Evolutionary conservation across 495 filamentous ascomycete species (phyloP).

Genomic region (Cercophora samala): DNA sequence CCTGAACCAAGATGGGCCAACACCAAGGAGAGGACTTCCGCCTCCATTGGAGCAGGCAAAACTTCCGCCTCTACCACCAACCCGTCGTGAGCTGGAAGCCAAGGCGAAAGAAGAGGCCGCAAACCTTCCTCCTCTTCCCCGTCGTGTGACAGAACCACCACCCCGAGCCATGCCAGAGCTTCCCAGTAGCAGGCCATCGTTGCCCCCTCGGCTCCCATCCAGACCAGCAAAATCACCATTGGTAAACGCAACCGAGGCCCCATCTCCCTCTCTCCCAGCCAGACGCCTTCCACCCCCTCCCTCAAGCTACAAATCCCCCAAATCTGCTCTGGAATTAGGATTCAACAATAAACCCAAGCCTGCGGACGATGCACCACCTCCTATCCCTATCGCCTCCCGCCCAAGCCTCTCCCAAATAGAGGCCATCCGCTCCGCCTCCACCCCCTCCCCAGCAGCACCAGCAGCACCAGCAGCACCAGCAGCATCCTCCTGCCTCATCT

Average conservation of each 20-base stretch:
- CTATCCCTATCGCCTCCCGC: conserved; percentile 46
- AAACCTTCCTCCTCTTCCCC: conserved; percentile 23
- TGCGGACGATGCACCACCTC: conserved; percentile 38
- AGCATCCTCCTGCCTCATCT: conserved; percentile 59
- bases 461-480: conserved; percentile 23
- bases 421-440: conserved; percentile 33
- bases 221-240: conserved; percentile 33
- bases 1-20: conserved; percentile 29
- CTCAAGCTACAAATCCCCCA: conserved; percentile 24
- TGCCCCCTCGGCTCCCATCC: conserved; percentile 45
- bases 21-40: conserved; percentile 39
- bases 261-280: conserved; percentile 29
- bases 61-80: conserved; percentile 49
- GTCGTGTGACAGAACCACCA: conserved; percentile 32
- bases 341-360: conserved; percentile 20
- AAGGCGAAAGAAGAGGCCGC: conserved; percentile 38
- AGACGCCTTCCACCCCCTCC: conserved; percentile 44
- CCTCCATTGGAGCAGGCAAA: conserved; percentile 49
- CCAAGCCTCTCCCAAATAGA: conserved; percentile 44
- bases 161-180: neutral
- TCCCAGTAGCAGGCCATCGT: conserved; percentile 19
- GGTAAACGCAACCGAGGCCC: conserved; percentile 14
- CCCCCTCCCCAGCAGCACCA: conserved; percentile 16
- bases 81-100: conserved; percentile 45
- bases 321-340: conserved; percentile 25